A percentile compares a stretch with the other conserved stretches of the same genome.
Evolutionary conservation across 352 stramenopile genomes (phyloP).

Genomic region (Globisporangium abappressorium): DNA sequence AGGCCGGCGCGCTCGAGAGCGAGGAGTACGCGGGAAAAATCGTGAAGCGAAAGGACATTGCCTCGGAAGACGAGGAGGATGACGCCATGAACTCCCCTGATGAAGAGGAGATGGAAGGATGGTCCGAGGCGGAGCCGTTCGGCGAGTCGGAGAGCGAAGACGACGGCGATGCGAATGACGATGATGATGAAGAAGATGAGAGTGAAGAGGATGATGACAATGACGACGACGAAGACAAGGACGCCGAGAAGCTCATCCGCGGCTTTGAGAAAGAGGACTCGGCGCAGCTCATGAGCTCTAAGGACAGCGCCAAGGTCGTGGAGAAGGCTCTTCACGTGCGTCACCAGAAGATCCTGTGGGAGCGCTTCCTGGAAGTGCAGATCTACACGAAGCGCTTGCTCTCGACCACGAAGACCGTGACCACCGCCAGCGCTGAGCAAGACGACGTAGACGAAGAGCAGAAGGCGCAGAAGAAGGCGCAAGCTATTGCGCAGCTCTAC

Average conservation of each 20-base stretch:
- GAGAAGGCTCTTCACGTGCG: slow-evolving; percentile 79
- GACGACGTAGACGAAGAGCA: slow-evolving; percentile 18
- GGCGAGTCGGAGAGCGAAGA: slow-evolving; percentile 56
- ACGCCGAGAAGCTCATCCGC: slow-evolving; percentile 74
- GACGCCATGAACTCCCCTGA: slow-evolving; percentile 50
- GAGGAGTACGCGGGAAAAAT: slow-evolving; percentile 75
- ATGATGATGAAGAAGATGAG: slow-evolving; percentile 31
- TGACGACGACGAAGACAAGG: slow-evolving; percentile 45
- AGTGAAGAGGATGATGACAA: slow-evolving; percentile 29
- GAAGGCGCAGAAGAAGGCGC: slow-evolving; percentile 32
- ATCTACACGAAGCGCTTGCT: slow-evolving; percentile 84
- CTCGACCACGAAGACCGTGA: slow-evolving; percentile 37
- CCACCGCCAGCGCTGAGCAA: slow-evolving; percentile 4
- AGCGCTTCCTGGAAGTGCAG: slow-evolving; percentile 80
- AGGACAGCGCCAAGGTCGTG: slow-evolving; percentile 73
- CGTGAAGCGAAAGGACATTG: slow-evolving; percentile 65
- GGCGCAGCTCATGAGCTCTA: slow-evolving; percentile 63
- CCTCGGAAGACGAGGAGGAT: background rate
- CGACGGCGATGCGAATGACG: slow-evolving; percentile 22
- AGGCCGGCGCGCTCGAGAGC: slow-evolving; percentile 44
- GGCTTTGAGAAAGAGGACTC: slow-evolving; percentile 78
- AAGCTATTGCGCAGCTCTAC: slow-evolving; percentile 48
- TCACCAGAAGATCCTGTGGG: slow-evolving; percentile 84
- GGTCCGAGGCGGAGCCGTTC: slow-evolving; percentile 83
- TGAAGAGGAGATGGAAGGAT: slow-evolving; percentile 71